Evolutionary conservation across 805 yeast species (phyloP), one percentile per base, ranked within the genome.

Genomic region (Hanseniaspora vineae): DNA sequence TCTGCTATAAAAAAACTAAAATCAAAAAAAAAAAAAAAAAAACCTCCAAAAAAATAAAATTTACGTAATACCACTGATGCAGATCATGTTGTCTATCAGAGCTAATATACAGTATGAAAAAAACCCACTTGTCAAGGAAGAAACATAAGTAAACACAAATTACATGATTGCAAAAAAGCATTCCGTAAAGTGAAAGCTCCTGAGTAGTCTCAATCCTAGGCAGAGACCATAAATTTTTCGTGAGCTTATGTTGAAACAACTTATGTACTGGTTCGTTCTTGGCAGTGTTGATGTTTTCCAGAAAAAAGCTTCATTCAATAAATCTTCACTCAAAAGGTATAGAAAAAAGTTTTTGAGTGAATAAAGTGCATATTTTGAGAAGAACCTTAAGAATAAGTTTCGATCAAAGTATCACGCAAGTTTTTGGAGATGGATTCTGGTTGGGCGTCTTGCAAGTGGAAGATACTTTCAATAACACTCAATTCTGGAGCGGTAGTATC

Each of bases 401-500:
- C 96, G 62, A 86, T 87, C 66, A 86, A 77, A 49, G 96, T 87
- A 63, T 86, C 96, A 70, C 95, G 82, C 69, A 86, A 76, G 71
- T 83, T 78, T 58, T 87, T 84, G 48, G 87, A 75, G 53, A 86
- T 85, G 49, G 89, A 73, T 53, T 84, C 92, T 53, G 95, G 95
- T 64, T 83, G 85, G 52, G 88, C 90, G 60, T 86, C 95, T 66
- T 87, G 94, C 58, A 86, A 73, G 70, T 87, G 82, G 79, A 90
- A 94, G 57, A 92, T 94, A 64, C 95, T 83, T 72, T 94, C 98
- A 55, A 92, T 78, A 51, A 92, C 98, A 58, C 96, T 87, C 61
- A 92, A 74, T 69, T 92, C 99, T 45, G 98, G 97, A 44, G 98
- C 97, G 54, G 99, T 89, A 50, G 98, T 92, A 69, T 92, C 97